Conservation (phyloP, 2,329 filamentous ascomycete genomes). For the Gremmenia infestans region DNA sequence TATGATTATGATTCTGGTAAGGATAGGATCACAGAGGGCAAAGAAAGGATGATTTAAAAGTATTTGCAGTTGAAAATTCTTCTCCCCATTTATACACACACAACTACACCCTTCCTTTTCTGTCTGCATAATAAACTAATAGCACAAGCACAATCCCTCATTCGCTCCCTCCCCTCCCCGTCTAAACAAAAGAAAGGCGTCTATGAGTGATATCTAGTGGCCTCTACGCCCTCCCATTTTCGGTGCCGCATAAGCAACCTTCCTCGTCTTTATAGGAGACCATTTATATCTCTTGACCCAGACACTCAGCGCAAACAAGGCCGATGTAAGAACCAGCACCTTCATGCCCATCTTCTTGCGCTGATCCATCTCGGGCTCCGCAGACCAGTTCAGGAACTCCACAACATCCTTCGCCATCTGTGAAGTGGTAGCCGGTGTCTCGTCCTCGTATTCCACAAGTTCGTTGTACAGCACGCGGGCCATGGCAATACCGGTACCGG, state of each 20-base stretch:
- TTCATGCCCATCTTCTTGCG: slow-evolving; percentile 99
- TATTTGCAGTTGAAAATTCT: slow-evolving; percentile 27
- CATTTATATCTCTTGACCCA: slow-evolving; percentile 99
- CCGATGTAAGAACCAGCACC: slow-evolving; percentile 74
- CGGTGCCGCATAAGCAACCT: slow-evolving; percentile 83
- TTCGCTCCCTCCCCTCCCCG: slow-evolving; percentile 11
- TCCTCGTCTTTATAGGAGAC: slow-evolving; percentile 91
- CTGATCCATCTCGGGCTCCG: slow-evolving; percentile 98
- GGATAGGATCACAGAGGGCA: background rate
- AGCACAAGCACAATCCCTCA: slow-evolving; percentile 31
- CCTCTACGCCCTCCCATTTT: slow-evolving; percentile 27
- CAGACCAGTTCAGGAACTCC: slow-evolving; percentile 98
- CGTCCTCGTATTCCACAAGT: slow-evolving; percentile 96
- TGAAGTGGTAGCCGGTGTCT: slow-evolving; percentile 86
- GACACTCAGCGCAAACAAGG: slow-evolving; percentile 80
- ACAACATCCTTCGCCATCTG: slow-evolving; percentile 99
- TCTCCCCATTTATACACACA: slow-evolving; percentile 11
- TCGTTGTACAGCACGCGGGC: slow-evolving; percentile 97
- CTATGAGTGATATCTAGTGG: background rate
- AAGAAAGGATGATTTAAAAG: slow-evolving; percentile 8
- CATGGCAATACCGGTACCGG: slow-evolving; percentile 98
- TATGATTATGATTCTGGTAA: background rate
- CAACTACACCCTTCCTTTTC: slow-evolving; percentile 7
- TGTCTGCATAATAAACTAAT: slow-evolving; percentile 28
- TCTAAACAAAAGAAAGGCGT: slow-evolving; percentile 23